These are phyloP conservation scores for Pseudonitzschia pungens DNA, from an alignment of 108 stramenopile species.

Conservation along the genomic window DNA sequence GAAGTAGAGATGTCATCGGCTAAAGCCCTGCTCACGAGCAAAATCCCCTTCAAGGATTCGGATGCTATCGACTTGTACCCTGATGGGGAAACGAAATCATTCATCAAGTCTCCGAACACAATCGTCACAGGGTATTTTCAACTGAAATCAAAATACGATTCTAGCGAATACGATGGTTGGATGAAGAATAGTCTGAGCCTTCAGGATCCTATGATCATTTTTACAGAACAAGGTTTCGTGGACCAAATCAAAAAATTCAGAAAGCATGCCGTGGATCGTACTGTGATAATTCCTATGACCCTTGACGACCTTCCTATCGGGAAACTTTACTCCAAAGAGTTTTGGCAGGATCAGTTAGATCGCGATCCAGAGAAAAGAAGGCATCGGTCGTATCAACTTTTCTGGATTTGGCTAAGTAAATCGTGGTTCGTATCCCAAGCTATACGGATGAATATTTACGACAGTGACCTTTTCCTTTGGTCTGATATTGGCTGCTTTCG, in stretches of 20 bases:
- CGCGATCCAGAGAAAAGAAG: slow-evolving; percentile 53
- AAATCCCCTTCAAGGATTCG: slow-evolving; percentile 31
- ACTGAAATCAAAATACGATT: slow-evolving; percentile 46
- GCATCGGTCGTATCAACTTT: slow-evolving; percentile 57
- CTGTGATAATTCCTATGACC: slow-evolving; percentile 2
- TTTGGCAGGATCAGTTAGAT: slow-evolving; percentile 65
- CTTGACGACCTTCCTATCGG: slow-evolving; percentile 28
- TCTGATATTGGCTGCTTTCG: slow-evolving; percentile 69
- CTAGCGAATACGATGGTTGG: slow-evolving; percentile 54
- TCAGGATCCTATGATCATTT: slow-evolving; percentile 73
- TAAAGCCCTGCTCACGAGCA: slow-evolving; percentile 19
- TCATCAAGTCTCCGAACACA: slow-evolving; percentile 42
- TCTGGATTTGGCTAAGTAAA: slow-evolving; percentile 80
- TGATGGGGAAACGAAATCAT: not conserved
- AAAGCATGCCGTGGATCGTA: slow-evolving; percentile 36
- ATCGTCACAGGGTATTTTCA: slow-evolving; percentile 65
- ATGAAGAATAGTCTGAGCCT: slow-evolving; percentile 66
- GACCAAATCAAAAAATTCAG: slow-evolving; percentile 44
- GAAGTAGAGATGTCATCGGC: slow-evolving; percentile 21
- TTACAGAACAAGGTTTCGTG: slow-evolving; percentile 49
- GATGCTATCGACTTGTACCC: slow-evolving; percentile 18
- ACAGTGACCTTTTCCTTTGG: slow-evolving; percentile 54
- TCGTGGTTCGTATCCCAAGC: slow-evolving; percentile 48
- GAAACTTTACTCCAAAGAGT: slow-evolving; percentile 26
- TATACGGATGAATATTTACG: slow-evolving; percentile 51